phyloP scores from a whole-genome alignment of 2,329 filamentous ascomycete genomes.

The Clarireedia paspali region DNA sequence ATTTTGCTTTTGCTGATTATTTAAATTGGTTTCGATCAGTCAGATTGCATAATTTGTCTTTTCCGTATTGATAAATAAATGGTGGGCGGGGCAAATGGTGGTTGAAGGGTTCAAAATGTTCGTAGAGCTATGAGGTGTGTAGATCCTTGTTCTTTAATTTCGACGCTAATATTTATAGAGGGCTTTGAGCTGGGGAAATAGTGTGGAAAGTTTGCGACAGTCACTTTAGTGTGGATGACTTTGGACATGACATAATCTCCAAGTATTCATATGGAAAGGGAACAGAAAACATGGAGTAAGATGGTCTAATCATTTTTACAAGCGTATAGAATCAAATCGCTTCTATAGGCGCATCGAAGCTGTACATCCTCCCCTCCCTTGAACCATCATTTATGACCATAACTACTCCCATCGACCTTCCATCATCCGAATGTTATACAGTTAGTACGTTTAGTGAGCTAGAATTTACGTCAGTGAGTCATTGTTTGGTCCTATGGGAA shows the following conservation, averaged over 20 bases:
- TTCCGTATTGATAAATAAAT: conserved; percentile 3
- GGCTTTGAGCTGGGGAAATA: conserved; percentile 9
- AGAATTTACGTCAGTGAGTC: neutral
- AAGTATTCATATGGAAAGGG: conserved; percentile 1
- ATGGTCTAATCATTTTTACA: conserved; percentile 31
- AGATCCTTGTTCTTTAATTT: conserved; percentile 8
- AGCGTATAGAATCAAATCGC: conserved; percentile 24
- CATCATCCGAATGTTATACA: conserved; percentile 24
- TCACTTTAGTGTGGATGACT: neutral
- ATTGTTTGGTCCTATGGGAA: neutral
- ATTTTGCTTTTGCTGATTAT: neutral
- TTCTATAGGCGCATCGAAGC: conserved; percentile 24
- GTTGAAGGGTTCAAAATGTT: conserved; percentile 8
- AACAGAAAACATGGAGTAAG: conserved; percentile 21
- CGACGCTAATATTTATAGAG: conserved; percentile 9
- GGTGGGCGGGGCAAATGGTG: conserved; percentile 9
- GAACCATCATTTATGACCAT: conserved; percentile 17
- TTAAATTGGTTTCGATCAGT: neutral
- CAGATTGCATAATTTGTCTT: neutral
- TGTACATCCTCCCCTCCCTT: conserved; percentile 21
- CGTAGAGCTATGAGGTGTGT: conserved; percentile 6
- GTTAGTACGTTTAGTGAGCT: conserved; percentile 27
- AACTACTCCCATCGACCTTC: conserved; percentile 9
- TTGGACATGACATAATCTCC: neutral
- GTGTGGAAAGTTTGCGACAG: neutral